Base-by-base conservation (phyloP, 2,329 filamentous ascomycete genomes). In the Pyrenophora seminiperda region DNA sequence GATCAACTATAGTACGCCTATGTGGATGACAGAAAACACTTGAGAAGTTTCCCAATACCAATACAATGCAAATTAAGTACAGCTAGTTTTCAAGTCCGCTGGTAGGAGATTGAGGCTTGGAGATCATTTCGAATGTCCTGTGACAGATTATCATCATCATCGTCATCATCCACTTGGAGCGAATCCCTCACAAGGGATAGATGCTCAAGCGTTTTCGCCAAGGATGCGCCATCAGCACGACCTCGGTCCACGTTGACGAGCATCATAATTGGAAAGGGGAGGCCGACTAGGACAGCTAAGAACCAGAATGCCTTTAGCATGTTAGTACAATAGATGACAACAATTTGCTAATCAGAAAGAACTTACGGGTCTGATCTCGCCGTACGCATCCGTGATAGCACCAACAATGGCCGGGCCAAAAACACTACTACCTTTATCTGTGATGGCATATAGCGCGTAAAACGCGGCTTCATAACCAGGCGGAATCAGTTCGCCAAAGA, bases 351-450 rank as follows among this genome's bases (percentile, higher is more conserved):
- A 5, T n/a, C 7, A 15, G 3, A 5, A 11, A 15, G 7, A n/a
- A 63, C 70, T 59, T 65, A 74, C 73, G 7, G 78, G 77, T 50
- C 78, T 67, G 41, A 80, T 79, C 46, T 78, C 76, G 5, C 77
- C 78, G 38, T 73, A 77, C 3, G 71, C 83, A 73, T 97, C 92
- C 10, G 94, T 96, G 58, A 99, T 96, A 10, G 86, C 85, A 1
- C 92, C 94, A 0, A 99, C 94, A 68, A 99, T 93, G 0, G 91
- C 89, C 0, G 94, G 94, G 0, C 94, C 94, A 72, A 99, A 97
- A 2, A 97, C 81, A 68, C 90, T 95, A 17, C 89, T 94, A 1
- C 93, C 92, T 73, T 99, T 99, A 72, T 99, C 94, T 1, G 94
- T 97, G 57, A 97, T 97, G 29, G 94, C 94, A 69, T 97, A 99